phyloP scores from a whole-genome alignment of 2,329 filamentous ascomycete species.

The Stylonectria norvegica region DNA sequence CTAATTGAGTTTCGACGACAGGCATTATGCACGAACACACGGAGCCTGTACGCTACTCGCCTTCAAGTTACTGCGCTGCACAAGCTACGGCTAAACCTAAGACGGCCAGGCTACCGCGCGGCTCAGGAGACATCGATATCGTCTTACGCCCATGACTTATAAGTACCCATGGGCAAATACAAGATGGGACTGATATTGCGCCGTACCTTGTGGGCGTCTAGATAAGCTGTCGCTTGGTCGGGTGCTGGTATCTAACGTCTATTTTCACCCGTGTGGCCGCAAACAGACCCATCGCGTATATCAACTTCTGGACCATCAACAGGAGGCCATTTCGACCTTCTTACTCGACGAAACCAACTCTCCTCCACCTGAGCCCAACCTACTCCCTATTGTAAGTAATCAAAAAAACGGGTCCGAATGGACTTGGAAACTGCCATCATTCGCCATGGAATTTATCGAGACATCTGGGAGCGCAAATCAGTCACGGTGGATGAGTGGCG shows the following conservation, averaged over 20 bases:
- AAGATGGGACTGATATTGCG: no score
- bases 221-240: no score
- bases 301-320: constrained; percentile 11
- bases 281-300: constrained; percentile 12
- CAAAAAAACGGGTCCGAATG: constrained; percentile 10
- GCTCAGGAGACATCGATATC: no score
- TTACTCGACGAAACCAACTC: constrained; percentile 3
- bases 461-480: constrained; percentile 14
- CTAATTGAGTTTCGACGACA: no score
- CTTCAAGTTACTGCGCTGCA: no score
- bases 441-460: constrained; percentile 10
- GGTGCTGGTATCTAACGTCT: constrained; percentile 8
- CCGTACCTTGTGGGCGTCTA: no score
- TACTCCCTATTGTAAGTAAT: constrained; percentile 8
- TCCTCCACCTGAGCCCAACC: neutral
- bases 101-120: no score
- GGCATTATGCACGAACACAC: no score
- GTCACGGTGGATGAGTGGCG: constrained; percentile 1
- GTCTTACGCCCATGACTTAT: no score
- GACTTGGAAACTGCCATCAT: constrained; percentile 9
- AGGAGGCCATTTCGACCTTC: constrained; percentile 7
- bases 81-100: no score
- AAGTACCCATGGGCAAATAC: no score
- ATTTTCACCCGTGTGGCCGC: constrained; percentile 11
- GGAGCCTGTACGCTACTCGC: no score